These are phyloP conservation scores for Deuterostichococcus epilithicus DNA, from an alignment of 139 green algal species.

Conservation along the genomic window DNA sequence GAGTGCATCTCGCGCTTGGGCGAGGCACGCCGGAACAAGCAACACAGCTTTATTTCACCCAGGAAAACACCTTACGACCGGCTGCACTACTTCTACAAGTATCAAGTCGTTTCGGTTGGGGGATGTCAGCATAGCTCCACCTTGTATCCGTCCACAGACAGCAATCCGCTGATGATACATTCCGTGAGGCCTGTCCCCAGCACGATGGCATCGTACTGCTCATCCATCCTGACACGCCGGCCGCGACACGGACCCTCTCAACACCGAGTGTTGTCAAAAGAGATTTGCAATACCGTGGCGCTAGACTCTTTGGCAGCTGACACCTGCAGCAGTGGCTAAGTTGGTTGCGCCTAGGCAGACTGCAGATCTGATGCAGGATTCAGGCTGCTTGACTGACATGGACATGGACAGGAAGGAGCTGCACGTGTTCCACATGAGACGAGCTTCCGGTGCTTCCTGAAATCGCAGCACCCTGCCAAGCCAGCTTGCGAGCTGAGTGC, in stretches of 20 bases:
- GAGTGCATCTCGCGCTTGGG: too few relatives aligned
- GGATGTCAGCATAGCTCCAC: conserved; percentile 34
- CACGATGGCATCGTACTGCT: conserved; percentile 96
- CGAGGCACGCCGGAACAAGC: too few relatives aligned
- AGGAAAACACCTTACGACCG: too few relatives aligned
- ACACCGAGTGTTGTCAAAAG: not conserved
- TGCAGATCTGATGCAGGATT: not conserved
- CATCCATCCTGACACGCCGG: conserved; percentile 65
- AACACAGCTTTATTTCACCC: too few relatives aligned
- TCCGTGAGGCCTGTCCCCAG: conserved; percentile 99
- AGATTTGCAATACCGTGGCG: not conserved
- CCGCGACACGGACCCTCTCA: not conserved
- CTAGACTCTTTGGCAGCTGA: not conserved
- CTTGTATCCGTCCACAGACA: conserved; percentile 91
- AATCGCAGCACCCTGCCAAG: too few relatives aligned
- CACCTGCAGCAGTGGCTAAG: not conserved
- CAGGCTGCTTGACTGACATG: not conserved
- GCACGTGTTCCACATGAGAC: too few relatives aligned
- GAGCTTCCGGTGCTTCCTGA: too few relatives aligned
- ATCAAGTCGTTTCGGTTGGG: too few relatives aligned
- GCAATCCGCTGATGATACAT: conserved; percentile 93
- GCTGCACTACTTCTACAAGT: too few relatives aligned
- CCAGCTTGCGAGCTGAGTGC: too few relatives aligned
- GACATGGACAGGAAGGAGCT: not conserved
- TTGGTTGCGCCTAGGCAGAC: not conserved